These are phyloP conservation scores for Corchorus capsularis DNA, from an alignment of 345 rosid species.

Conservation along the genomic window DNA sequence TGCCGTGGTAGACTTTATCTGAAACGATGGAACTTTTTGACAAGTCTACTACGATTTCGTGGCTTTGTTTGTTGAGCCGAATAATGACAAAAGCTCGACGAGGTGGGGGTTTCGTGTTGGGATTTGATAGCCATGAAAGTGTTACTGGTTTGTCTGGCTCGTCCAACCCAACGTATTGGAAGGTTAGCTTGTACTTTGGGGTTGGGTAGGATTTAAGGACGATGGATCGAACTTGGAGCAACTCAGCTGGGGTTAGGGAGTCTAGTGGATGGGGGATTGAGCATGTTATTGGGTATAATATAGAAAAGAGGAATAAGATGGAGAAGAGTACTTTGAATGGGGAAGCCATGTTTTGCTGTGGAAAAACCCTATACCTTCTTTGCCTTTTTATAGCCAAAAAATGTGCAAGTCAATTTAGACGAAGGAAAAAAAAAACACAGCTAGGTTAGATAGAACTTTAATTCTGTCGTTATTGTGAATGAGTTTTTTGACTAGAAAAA, in stretches of 20 bases:
- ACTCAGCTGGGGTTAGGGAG: conserved; percentile 26
- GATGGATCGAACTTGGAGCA: conserved; percentile 22
- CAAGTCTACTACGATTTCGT: conserved; percentile 31
- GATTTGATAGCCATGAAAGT: conserved; percentile 28
- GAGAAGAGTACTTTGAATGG: too few species aligned
- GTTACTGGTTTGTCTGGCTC: conserved; percentile 33
- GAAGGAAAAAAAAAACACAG: too few species aligned
- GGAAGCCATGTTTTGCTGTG: too few species aligned
- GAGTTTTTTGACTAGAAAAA: too few species aligned
- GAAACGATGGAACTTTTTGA: conserved; percentile 13
- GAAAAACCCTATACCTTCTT: too few species aligned
- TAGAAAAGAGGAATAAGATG: background rate
- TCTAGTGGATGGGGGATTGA: conserved; percentile 30
- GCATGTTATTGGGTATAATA: background rate
- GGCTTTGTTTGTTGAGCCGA: conserved; percentile 32
- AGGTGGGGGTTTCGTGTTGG: conserved; percentile 8
- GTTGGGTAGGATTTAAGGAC: conserved; percentile 13
- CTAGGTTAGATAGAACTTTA: too few species aligned
- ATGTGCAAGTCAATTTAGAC: too few species aligned
- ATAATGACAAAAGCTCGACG: conserved; percentile 33
- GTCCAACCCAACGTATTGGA: conserved; percentile 38
- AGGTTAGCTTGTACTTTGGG: conserved; percentile 15
- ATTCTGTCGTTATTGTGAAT: too few species aligned
- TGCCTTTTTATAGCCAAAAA: too few species aligned
- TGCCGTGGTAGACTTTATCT: conserved; percentile 17